These are phyloP conservation scores for Geranium rotundifolium DNA, from an alignment of 345 rosid species.

Conservation along the genomic window DNA sequence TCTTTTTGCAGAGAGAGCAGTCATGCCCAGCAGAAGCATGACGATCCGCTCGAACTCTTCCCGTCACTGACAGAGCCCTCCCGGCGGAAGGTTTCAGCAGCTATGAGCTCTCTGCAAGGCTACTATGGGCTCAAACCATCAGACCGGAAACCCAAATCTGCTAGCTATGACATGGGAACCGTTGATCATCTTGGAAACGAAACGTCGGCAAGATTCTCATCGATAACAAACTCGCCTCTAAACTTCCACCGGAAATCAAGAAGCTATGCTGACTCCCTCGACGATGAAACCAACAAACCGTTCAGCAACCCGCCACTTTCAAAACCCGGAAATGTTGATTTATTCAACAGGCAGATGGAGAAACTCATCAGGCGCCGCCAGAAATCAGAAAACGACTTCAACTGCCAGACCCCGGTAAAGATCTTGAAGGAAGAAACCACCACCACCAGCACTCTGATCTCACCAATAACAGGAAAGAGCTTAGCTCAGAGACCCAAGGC, in stretches of 20 bases:
- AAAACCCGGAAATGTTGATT: conserved; percentile 27
- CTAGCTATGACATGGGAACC: conserved; percentile 39
- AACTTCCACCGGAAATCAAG: conserved; percentile 9
- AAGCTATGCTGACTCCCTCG: conserved; percentile 13
- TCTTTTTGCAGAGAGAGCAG: conserved; percentile 15
- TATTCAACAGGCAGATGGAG: conserved; percentile 26
- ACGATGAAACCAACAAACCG: conserved; percentile 14
- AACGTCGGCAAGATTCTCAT: conserved; percentile 17
- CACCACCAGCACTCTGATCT: conserved; percentile 22
- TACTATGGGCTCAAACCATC: conserved; percentile 34
- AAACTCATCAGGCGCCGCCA: conserved; percentile 41
- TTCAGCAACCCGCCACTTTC: conserved; percentile 19
- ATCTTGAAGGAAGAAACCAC: conserved; percentile 38
- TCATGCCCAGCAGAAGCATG: not conserved
- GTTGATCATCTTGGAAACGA: conserved; percentile 12
- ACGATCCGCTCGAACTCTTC: too few species aligned
- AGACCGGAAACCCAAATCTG: conserved; percentile 15
- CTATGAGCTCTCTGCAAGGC: conserved; percentile 44
- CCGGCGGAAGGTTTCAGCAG: conserved; percentile 31
- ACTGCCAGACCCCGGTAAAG: conserved; percentile 25
- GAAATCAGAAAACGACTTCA: conserved; percentile 38
- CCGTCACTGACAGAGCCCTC: conserved; percentile 15
- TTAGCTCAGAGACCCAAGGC: conserved; percentile 50
- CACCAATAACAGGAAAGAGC: conserved; percentile 33
- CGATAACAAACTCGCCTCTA: conserved; percentile 11